phyloP scores from a whole-genome alignment of 2,329 filamentous ascomycete genomes.

The Aspergillus nomiae region DNA sequence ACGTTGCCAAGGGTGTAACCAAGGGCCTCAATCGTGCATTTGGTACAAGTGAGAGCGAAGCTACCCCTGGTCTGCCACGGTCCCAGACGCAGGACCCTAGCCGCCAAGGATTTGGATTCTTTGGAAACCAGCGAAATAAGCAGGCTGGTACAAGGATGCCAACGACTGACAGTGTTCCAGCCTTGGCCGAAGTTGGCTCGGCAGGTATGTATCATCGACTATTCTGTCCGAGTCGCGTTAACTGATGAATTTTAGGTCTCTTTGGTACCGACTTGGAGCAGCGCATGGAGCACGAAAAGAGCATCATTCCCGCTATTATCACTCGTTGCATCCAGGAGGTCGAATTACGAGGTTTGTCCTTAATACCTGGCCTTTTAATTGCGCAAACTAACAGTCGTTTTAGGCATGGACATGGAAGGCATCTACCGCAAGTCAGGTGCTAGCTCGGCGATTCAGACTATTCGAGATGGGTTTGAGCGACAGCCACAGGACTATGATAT shows the following conservation, averaged over 20 bases:
- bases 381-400: conserved; percentile 14
- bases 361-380: background rate
- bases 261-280: conserved; percentile 89
- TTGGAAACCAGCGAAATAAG: conserved; percentile 54
- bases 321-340: conserved; percentile 96
- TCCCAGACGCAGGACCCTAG: conserved; percentile 46
- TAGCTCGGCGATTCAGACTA: conserved; percentile 83
- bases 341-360: conserved; percentile 72
- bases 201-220: conserved; percentile 38
- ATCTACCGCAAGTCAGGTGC: conserved; percentile 98
- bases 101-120: conserved; percentile 71
- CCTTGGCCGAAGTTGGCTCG: conserved; percentile 39
- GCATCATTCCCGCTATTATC: conserved; percentile 86
- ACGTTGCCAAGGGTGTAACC: conserved; percentile 88
- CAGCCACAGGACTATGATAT: conserved; percentile 79
- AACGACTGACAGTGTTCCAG: conserved; percentile 47
- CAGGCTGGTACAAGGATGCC: conserved; percentile 43
- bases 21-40: conserved; percentile 95
- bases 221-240: background rate
- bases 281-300: conserved; percentile 83
- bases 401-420: conserved; percentile 88
- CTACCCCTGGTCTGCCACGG: conserved; percentile 32
- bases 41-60: conserved; percentile 63
- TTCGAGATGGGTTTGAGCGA: conserved; percentile 89
- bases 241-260: conserved; percentile 50